Percentiles rank a stretch among this genome's conserved stretches.
These are phyloP conservation scores for Tritrichomonas foetus DNA, from an alignment of 208 protist species.

Conservation along the genomic window DNA sequence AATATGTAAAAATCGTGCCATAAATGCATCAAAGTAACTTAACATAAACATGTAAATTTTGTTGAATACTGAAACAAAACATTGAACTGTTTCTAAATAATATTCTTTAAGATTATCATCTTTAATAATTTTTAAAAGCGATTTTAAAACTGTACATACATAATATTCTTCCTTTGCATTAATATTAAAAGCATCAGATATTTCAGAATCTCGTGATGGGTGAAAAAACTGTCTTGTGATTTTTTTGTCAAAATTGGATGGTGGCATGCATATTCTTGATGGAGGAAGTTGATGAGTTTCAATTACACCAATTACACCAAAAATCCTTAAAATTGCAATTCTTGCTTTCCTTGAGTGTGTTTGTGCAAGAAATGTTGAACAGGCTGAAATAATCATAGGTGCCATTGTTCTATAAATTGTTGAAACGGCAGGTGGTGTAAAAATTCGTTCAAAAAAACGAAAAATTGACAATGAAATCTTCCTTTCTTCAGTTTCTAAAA, in stretches of 20 bases:
- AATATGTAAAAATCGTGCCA: not conserved
- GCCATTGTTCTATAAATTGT: not conserved
- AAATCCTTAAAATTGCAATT: not conserved
- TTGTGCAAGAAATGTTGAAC: not conserved
- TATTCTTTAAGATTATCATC: not conserved
- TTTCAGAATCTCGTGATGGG: not conserved
- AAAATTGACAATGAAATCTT: not conserved
- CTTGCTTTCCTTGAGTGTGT: not conserved
- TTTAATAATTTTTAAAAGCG: not conserved
- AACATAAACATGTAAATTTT: not conserved
- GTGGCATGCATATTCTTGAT: not conserved
- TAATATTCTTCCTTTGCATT: not conserved
- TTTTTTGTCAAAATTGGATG: not conserved
- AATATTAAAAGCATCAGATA: not conserved
- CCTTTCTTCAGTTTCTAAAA: not conserved
- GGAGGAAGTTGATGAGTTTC: not conserved
- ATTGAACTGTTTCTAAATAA: not conserved
- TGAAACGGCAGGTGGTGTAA: not conserved
- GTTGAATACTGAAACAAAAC: not conserved
- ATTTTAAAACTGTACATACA: too few species aligned
- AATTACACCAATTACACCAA: not conserved
- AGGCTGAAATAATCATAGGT: not conserved
- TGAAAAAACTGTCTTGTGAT: not conserved
- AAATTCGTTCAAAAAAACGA: not conserved
- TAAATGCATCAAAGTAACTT: not conserved